A percentile compares a stretch with the other conserved stretches of the same genome.
Conservation (phyloP, 805 yeast species). For the Novakomyces olei region DNA sequence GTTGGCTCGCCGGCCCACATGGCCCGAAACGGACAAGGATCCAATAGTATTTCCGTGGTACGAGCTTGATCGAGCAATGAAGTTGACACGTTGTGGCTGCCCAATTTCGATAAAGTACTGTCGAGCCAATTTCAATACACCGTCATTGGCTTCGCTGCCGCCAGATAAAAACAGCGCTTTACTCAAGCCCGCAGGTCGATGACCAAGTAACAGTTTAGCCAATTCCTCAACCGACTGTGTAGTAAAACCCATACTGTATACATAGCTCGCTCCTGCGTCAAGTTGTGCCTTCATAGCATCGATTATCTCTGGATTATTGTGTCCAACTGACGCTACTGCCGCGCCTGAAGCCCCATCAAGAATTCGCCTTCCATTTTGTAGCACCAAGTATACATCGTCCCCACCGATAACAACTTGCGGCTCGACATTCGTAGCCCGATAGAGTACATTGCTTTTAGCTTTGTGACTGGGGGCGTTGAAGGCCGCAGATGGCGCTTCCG, state of each 20-base stretch:
- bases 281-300: constrained; percentile 21
- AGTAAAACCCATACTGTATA: constrained; percentile 17
- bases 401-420: not conserved
- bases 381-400: not conserved
- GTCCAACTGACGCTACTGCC: constrained; percentile 29
- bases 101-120: constrained; percentile 26
- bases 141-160: constrained; percentile 44
- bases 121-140: constrained; percentile 35
- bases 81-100: constrained; percentile 20
- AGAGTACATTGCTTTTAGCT: too few species aligned
- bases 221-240: constrained; percentile 23
- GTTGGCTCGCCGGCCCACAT: too few species aligned
- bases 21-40: constrained; percentile 23
- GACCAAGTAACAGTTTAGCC: constrained; percentile 10
- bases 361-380: constrained; percentile 8
- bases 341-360: constrained; percentile 30
- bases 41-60: constrained; percentile 31
- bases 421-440: too few species aligned
- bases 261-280: constrained; percentile 18
- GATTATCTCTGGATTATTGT: constrained; percentile 21
- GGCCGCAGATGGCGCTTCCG: too few species aligned
- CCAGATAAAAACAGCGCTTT: constrained; percentile 28
- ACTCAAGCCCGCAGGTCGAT: not conserved
- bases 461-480: too few species aligned
- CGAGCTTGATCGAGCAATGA: constrained; percentile 23